These are phyloP conservation scores for Botrytis medusae DNA, from an alignment of 2,329 filamentous ascomycete genomes.

Conservation along the genomic window DNA sequence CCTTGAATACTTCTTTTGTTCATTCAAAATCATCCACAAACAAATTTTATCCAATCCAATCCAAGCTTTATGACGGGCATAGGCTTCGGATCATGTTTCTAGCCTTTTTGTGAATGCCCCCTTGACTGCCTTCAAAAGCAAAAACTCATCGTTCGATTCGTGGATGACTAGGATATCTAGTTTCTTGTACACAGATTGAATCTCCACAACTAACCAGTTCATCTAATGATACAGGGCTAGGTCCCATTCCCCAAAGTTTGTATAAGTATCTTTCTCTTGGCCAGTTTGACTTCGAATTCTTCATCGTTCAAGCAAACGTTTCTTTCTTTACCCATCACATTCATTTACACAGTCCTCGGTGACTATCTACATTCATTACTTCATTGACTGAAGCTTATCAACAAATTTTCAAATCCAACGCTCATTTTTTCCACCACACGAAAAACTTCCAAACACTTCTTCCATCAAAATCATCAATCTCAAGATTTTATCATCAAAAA, in stretches of 20 bases:
- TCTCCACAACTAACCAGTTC: constrained; percentile 8
- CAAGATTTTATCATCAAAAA: constrained; percentile 8
- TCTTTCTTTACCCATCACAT: constrained; percentile 21
- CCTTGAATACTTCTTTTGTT: not conserved
- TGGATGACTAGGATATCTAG: not conserved
- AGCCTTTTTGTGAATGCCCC: not conserved
- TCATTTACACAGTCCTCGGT: constrained; percentile 21
- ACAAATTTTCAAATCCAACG: not conserved
- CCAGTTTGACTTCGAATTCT: not conserved
- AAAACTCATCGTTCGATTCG: not conserved
- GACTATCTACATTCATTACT: constrained; percentile 20
- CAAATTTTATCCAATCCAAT: not conserved
- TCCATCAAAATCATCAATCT: not conserved
- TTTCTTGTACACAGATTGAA: not conserved
- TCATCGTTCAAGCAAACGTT: constrained; percentile 15
- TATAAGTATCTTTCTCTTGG: constrained; percentile 19
- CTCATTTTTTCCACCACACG: constrained; percentile 2
- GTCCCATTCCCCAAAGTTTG: not conserved
- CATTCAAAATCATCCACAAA: not conserved
- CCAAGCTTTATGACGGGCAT: constrained; percentile 1
- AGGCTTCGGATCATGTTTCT: not conserved
- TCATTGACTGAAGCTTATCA: constrained; percentile 22
- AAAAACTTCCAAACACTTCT: not conserved
- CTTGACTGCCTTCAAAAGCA: not conserved
- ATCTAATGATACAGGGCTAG: not conserved